Percentiles rank a stretch among this genome's conserved stretches.
Conservation (phyloP, 2,329 filamentous ascomycete genomes). For the Fusarium hostae region DNA sequence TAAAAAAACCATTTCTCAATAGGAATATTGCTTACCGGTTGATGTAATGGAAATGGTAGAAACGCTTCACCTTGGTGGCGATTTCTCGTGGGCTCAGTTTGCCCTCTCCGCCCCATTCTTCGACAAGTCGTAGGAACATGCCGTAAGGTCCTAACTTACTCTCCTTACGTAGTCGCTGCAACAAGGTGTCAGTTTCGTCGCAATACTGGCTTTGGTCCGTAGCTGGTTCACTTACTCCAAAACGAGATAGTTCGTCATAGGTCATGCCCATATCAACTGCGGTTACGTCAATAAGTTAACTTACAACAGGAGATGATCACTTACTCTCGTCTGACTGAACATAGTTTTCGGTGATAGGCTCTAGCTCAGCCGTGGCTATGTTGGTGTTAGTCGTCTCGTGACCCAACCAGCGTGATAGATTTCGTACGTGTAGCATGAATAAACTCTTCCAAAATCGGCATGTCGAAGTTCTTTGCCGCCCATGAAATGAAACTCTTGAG, state of each 20-base stretch:
- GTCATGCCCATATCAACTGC: constrained; percentile 57
- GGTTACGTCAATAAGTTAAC: neutral
- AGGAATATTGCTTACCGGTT: neutral
- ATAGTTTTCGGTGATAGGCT: constrained; percentile 52
- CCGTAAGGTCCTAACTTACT: constrained; percentile 56
- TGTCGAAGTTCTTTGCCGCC: constrained; percentile 63
- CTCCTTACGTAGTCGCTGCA: constrained; percentile 51
- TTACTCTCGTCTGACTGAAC: constrained; percentile 8
- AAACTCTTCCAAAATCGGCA: constrained; percentile 72
- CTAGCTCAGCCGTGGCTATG: constrained; percentile 56
- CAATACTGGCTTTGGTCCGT: neutral
- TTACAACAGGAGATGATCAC: neutral
- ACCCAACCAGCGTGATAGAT: neutral
- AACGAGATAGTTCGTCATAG: constrained; percentile 54
- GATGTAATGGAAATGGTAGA: constrained; percentile 50
- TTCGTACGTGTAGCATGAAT: constrained; percentile 64
- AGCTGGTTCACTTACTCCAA: constrained; percentile 42
- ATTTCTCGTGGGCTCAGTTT: constrained; percentile 51
- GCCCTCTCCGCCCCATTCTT: constrained; percentile 51
- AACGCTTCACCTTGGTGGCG: constrained; percentile 45
- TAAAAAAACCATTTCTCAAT: neutral
- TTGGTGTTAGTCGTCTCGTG: neutral
- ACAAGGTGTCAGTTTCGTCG: neutral
- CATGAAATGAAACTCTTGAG: constrained; percentile 73
- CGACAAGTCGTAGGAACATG: constrained; percentile 53